Evolutionary conservation across 2,329 filamentous ascomycete genomes (phyloP).

Genomic region (Sphaerulina vaccinii): DNA sequence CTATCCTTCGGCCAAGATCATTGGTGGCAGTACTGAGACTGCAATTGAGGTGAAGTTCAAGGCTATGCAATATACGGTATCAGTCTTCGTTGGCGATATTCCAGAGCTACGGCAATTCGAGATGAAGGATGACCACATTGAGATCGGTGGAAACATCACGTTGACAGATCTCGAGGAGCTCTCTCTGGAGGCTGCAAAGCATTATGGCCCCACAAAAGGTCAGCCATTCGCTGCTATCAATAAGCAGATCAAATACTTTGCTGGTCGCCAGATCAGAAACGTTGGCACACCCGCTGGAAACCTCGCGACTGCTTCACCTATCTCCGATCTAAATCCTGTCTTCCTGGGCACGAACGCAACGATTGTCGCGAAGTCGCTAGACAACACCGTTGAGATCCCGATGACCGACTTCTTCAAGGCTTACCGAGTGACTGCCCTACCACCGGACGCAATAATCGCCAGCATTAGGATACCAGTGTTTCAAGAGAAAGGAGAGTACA

Average conservation of each 20-base stretch:
- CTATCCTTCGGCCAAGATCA: slow-evolving; percentile 85
- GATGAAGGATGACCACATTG: slow-evolving; percentile 77
- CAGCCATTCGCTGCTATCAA: slow-evolving; percentile 89
- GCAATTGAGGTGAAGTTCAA: slow-evolving; percentile 99
- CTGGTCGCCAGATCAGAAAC: slow-evolving; percentile 91
- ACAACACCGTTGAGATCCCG: slow-evolving; percentile 75
- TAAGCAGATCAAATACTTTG: slow-evolving; percentile 93
- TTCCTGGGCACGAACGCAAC: slow-evolving; percentile 83
- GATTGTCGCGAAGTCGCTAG: slow-evolving; percentile 74
- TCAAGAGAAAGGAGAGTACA: slow-evolving; percentile 72
- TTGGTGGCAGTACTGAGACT: slow-evolving; percentile 93
- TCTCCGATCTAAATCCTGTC: slow-evolving; percentile 93
- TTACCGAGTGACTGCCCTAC: slow-evolving; percentile 80
- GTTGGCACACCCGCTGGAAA: slow-evolving; percentile 97
- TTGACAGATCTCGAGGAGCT: slow-evolving; percentile 88
- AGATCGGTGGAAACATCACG: slow-evolving; percentile 89
- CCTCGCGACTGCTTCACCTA: slow-evolving; percentile 88
- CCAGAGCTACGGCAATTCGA: slow-evolving; percentile 79
- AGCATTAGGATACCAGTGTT: slow-evolving; percentile 82
- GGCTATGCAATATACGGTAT: slow-evolving; percentile 82
- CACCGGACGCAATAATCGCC: slow-evolving; percentile 78
- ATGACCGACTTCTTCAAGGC: slow-evolving; percentile 92
- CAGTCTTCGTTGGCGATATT: slow-evolving; percentile 91
- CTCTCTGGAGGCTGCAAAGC: slow-evolving; percentile 72
- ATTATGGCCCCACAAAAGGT: slow-evolving; percentile 68